phyloP scores from a whole-genome alignment of 441 rosid genomes.

The Pelargonium exstipulatum region DNA sequence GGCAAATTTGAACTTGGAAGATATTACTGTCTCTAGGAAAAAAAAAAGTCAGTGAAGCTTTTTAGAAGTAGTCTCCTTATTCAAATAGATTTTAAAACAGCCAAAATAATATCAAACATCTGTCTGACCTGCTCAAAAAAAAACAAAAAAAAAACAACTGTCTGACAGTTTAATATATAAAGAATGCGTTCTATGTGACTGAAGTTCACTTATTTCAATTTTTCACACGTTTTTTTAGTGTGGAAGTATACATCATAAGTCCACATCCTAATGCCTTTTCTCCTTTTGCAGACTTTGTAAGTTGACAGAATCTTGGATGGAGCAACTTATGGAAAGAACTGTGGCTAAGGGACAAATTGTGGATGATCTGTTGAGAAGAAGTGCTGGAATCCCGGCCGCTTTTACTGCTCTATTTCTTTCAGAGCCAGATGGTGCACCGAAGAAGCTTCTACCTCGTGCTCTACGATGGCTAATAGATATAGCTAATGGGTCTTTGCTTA shows the following conservation, averaged over 20 bases:
- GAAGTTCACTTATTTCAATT: background rate
- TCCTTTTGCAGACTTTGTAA: slow-evolving; percentile 61
- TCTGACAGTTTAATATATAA: background rate
- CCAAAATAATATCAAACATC: too few relatives aligned
- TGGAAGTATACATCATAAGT: slow-evolving; percentile 7
- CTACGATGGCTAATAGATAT: slow-evolving; percentile 79
- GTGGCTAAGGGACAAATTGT: slow-evolving; percentile 83
- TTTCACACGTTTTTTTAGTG: slow-evolving; percentile 12
- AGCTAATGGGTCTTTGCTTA: slow-evolving; percentile 53
- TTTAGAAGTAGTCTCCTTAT: too few relatives aligned
- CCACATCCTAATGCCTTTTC: slow-evolving; percentile 17
- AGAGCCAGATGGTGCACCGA: slow-evolving; percentile 92
- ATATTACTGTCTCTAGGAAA: too few relatives aligned
- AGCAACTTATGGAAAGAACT: slow-evolving; percentile 88
- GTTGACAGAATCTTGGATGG: slow-evolving; percentile 93
- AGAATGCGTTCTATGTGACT: background rate
- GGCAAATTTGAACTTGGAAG: too few relatives aligned
- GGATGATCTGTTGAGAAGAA: slow-evolving; percentile 88
- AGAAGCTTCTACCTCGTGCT: slow-evolving; percentile 88
- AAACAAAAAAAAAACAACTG: background rate
- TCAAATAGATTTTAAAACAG: too few relatives aligned
- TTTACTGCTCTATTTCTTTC: slow-evolving; percentile 89
- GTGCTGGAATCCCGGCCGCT: slow-evolving; percentile 99
- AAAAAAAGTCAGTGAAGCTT: too few relatives aligned
- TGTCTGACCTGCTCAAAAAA: background rate